Conservation (phyloP, 2,329 filamentous ascomycete genomes). For the Endocalyx cinctus region DNA sequence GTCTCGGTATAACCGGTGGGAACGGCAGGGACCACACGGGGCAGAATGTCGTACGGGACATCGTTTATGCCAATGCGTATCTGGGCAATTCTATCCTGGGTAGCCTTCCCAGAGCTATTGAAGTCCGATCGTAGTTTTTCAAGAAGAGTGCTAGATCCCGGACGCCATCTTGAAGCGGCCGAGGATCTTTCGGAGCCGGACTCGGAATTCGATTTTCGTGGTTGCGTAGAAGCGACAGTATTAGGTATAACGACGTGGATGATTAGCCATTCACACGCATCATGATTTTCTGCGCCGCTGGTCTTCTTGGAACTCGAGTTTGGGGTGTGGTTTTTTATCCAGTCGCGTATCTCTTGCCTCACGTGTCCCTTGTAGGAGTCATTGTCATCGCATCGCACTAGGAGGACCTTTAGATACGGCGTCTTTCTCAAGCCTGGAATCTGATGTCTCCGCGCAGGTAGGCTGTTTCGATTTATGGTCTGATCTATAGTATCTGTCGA, state of each 20-base stretch:
- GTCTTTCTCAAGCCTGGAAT: slow-evolving; percentile 91
- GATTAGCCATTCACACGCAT: slow-evolving; percentile 94
- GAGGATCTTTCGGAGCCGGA: slow-evolving; percentile 54
- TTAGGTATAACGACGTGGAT: slow-evolving; percentile 89
- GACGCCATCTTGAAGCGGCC: slow-evolving; percentile 67
- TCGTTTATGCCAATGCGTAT: slow-evolving; percentile 72
- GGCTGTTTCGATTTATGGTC: slow-evolving; percentile 29
- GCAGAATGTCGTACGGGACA: slow-evolving; percentile 60
- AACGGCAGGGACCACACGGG: slow-evolving; percentile 58
- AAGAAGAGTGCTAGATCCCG: slow-evolving; percentile 74
- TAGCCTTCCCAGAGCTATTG: slow-evolving; percentile 66
- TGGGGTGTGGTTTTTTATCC: slow-evolving; percentile 75
- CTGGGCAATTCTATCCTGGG: slow-evolving; percentile 76
- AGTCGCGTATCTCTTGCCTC: slow-evolving; percentile 77
- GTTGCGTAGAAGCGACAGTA: slow-evolving; percentile 73
- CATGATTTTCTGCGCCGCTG: slow-evolving; percentile 82
- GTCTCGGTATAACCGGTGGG: slow-evolving; percentile 64
- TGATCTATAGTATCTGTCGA: slow-evolving; percentile 36
- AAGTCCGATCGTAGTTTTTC: slow-evolving; percentile 91
- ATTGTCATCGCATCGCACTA: slow-evolving; percentile 92
- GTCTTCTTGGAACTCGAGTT: slow-evolving; percentile 53
- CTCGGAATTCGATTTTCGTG: slow-evolving; percentile 54
- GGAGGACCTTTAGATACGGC: slow-evolving; percentile 85
- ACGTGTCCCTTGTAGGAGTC: slow-evolving; percentile 84
- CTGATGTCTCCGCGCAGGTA: slow-evolving; percentile 71